Evolutionary conservation across 257 asterid species (phyloP).

Genomic region (Nicotiana benthamiana): DNA sequence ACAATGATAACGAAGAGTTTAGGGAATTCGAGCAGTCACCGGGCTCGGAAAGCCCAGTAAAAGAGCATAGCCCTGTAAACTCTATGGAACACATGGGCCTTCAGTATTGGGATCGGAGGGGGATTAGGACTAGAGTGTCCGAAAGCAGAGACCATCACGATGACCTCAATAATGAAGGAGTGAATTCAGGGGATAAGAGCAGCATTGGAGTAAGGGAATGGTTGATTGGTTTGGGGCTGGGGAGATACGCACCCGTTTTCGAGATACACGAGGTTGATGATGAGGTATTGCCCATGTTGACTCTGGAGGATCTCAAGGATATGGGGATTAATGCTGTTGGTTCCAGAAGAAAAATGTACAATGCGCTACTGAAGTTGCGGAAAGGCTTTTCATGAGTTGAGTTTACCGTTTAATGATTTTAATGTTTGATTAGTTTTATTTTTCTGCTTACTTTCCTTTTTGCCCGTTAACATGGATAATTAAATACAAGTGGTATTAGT

Average conservation of each 20-base stretch:
- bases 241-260: constrained; percentile 65
- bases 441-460: constrained; percentile 9
- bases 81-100: constrained; percentile 72
- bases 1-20: constrained; percentile 39
- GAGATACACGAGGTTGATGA: constrained; percentile 91
- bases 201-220: constrained; percentile 66
- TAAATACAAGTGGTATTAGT: constrained; percentile 20
- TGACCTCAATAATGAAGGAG: constrained; percentile 30
- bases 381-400: constrained; percentile 61
- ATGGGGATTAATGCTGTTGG: constrained; percentile 94
- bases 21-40: constrained; percentile 44
- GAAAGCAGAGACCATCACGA: constrained; percentile 34
- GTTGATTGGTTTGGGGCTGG: constrained; percentile 71
- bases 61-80: constrained; percentile 65
- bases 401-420: constrained; percentile 16
- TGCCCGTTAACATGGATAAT: constrained; percentile 30
- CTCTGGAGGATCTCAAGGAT: constrained; percentile 90
- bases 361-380: constrained; percentile 56
- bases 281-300: constrained; percentile 71
- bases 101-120: constrained; percentile 76
- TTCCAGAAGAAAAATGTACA: constrained; percentile 73
- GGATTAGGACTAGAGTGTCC: constrained; percentile 39
- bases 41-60: constrained; percentile 56
- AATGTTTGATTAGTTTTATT: constrained; percentile 27
- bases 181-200: constrained; percentile 44